Conservation (phyloP, 140 eudicot genomes). For the Ambrosia hybrid region DNA sequence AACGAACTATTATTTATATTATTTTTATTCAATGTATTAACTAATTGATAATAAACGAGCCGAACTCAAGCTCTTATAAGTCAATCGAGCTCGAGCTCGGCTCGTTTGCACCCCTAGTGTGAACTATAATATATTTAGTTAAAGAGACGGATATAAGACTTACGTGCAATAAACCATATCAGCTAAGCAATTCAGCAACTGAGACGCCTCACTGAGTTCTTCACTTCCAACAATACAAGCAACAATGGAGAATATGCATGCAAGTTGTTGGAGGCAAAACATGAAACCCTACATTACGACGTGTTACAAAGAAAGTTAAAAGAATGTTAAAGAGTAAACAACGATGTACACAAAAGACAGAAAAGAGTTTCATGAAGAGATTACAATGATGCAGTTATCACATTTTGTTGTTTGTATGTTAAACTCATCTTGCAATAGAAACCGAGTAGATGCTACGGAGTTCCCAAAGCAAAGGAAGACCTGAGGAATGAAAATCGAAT, state of each 20-base stretch:
- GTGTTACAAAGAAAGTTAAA: neutral
- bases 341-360: neutral
- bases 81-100: too few relatives aligned
- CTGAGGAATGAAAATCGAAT: constrained; percentile 36
- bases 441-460: constrained; percentile 94
- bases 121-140: neutral
- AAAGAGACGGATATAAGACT: constrained; percentile 7
- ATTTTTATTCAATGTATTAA: too few relatives aligned
- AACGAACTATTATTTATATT: too few relatives aligned
- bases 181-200: constrained; percentile 64
- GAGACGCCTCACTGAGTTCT: constrained; percentile 74
- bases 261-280: constrained; percentile 85
- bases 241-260: constrained; percentile 75
- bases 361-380: constrained; percentile 34
- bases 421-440: constrained; percentile 84
- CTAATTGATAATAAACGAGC: too few relatives aligned
- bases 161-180: constrained; percentile 82
- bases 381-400: constrained; percentile 97
- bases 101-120: too few relatives aligned
- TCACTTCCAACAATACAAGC: constrained; percentile 77
- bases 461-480: constrained; percentile 79
- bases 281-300: constrained; percentile 65
- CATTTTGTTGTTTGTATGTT: constrained; percentile 90
- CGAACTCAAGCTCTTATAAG: too few relatives aligned
- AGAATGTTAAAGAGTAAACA: constrained; percentile 3